phyloP scores from a whole-genome alignment of 176 grass and related monocot species.

The Carex pumila region DNA sequence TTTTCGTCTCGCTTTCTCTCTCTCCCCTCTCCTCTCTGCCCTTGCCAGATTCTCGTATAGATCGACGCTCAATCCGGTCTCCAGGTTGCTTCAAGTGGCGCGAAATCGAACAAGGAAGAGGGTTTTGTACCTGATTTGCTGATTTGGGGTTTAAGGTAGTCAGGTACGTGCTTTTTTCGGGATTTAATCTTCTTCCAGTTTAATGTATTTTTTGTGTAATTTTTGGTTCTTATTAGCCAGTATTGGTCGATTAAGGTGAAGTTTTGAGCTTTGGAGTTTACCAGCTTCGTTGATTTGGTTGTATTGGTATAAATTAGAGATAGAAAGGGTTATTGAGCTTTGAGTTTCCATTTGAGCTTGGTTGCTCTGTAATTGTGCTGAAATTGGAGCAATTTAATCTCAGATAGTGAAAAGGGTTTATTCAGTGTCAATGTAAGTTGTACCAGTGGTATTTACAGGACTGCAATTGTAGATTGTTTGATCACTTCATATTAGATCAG shows the following conservation, averaged over 20 bases:
- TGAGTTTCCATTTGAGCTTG: background rate
- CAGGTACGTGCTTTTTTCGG: background rate
- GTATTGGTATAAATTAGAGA: background rate
- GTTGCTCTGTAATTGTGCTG: background rate
- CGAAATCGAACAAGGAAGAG: background rate
- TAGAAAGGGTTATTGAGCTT: background rate
- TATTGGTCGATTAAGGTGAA: background rate
- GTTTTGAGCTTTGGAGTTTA: background rate
- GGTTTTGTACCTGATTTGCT: background rate
- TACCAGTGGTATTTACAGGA: background rate
- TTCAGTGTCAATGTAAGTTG: background rate
- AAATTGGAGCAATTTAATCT: background rate
- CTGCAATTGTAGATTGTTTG: background rate
- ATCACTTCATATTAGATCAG: background rate
- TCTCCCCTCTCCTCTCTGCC: slow-evolving; percentile 19
- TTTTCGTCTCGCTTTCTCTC: slow-evolving; percentile 12
- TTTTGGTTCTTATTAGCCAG: background rate
- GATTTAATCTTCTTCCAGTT: background rate
- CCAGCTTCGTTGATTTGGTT: background rate
- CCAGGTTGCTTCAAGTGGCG: background rate
- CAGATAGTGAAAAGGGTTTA: background rate
- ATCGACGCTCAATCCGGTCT: slow-evolving; percentile 8
- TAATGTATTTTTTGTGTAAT: background rate
- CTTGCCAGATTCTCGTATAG: slow-evolving; percentile 20
- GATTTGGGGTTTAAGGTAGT: background rate